Conservation (phyloP, 768 basidiomycete genomes). For the Pleurotus djamor region DNA sequence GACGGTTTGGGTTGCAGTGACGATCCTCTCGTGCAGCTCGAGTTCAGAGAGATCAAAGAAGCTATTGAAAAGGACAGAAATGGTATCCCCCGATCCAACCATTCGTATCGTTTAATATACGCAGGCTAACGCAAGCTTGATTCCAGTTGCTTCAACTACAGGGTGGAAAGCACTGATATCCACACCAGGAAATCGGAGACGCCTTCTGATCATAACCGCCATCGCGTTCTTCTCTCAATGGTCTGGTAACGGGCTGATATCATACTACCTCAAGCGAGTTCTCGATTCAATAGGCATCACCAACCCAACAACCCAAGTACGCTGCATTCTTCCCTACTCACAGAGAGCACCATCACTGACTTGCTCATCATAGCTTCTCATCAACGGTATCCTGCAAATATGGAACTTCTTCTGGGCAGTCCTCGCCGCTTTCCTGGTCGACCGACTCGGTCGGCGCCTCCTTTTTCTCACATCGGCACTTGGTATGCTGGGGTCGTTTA, state of each 20-base stretch:
- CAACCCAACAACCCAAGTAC: constrained; percentile 44
- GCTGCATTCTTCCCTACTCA: constrained; percentile 12
- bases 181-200: constrained; percentile 70
- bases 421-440: constrained; percentile 55
- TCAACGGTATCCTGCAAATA: constrained; percentile 84
- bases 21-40: constrained; percentile 69
- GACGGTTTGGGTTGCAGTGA: constrained; percentile 25
- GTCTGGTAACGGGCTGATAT: constrained; percentile 84
- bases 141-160: constrained; percentile 48
- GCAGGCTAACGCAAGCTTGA: neutral
- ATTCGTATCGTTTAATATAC: neutral
- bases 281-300: constrained; percentile 69
- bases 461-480: constrained; percentile 60
- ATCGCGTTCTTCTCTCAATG: constrained; percentile 85
- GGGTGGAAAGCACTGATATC: constrained; percentile 70
- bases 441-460: constrained; percentile 64
- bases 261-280: constrained; percentile 78
- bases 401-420: constrained; percentile 74
- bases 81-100: neutral
- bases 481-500: constrained; percentile 68
- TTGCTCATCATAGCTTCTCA: constrained; percentile 54
- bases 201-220: constrained; percentile 74
- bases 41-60: constrained; percentile 82
- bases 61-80: constrained; percentile 65
- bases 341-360: neutral